Evolutionary conservation across 371 early-diverging fungal species (phyloP).

Genomic region (Nosema granulosis): DNA sequence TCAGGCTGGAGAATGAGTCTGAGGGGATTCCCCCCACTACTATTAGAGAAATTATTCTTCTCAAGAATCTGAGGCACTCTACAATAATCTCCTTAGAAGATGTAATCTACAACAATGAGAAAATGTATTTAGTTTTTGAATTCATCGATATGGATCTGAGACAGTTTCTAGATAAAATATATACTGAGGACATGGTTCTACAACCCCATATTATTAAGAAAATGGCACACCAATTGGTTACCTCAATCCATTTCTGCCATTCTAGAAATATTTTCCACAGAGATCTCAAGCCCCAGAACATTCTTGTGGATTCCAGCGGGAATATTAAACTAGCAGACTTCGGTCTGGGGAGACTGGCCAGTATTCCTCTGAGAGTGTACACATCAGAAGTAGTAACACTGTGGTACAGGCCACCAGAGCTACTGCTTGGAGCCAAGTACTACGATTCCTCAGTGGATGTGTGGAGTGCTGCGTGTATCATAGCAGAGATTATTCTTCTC

Average conservation of each 20-base stretch:
- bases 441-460: slow-evolving; percentile 72
- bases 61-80: slow-evolving; percentile 82
- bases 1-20: slow-evolving; percentile 83
- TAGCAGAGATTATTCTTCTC: slow-evolving; percentile 89
- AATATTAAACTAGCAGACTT: slow-evolving; percentile 67
- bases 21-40: slow-evolving; percentile 93
- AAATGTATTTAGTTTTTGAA: slow-evolving; percentile 92
- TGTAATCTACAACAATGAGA: slow-evolving; percentile 92
- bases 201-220: slow-evolving; percentile 30
- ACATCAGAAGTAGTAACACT: slow-evolving; percentile 65
- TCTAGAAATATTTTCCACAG: slow-evolving; percentile 90
- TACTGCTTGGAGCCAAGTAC: slow-evolving; percentile 62
- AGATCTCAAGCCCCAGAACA: slow-evolving; percentile 76
- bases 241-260: slow-evolving; percentile 94
- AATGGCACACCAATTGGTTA: slow-evolving; percentile 79
- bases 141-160: slow-evolving; percentile 94
- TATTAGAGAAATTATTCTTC: slow-evolving; percentile 84
- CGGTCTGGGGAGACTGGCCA: slow-evolving; percentile 63
- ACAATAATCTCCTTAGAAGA: slow-evolving; percentile 84
- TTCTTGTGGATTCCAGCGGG: slow-evolving; percentile 59
- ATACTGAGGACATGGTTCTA: slow-evolving; percentile 61
- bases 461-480: slow-evolving; percentile 97
- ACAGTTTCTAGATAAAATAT: slow-evolving; percentile 77
- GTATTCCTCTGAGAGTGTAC: slow-evolving; percentile 62
- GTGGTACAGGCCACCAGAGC: slow-evolving; percentile 67